Percentiles rank a stretch among this genome's conserved stretches.
These are phyloP conservation scores for Melampsora americana DNA, from an alignment of 1,284 basidiomycete genomes.

Conservation along the genomic window DNA sequence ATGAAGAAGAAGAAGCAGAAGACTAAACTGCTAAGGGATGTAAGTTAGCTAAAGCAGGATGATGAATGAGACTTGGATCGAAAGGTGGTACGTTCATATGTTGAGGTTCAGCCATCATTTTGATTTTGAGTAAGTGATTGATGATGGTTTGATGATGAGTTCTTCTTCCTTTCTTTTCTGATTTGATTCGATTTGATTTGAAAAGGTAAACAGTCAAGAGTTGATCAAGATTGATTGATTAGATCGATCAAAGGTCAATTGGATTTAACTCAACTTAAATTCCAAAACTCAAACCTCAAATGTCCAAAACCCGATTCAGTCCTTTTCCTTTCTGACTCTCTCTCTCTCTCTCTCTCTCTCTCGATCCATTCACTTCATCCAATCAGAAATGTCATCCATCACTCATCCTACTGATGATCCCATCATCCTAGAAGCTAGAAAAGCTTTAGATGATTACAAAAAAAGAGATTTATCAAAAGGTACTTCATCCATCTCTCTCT, in stretches of 20 bases:
- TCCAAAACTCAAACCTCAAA: too few relatives aligned
- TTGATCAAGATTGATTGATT: too few relatives aligned
- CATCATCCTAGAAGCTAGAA: neutral
- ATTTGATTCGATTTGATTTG: too few relatives aligned
- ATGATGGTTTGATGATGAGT: too few relatives aligned
- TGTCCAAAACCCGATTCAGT: neutral
- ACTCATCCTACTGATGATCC: neutral
- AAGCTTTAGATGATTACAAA: conserved; percentile 7
- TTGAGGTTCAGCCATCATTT: conserved; percentile 43
- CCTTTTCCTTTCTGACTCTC: too few relatives aligned
- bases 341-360: neutral
- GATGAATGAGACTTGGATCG: conserved; percentile 37
- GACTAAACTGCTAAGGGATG: conserved; percentile 30
- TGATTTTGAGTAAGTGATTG: too few relatives aligned
- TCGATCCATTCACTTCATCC: neutral
- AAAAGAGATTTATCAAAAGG: conserved; percentile 6
- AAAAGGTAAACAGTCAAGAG: too few relatives aligned
- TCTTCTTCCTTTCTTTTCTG: too few relatives aligned
- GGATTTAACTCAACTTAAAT: neutral
- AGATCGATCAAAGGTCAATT: neutral
- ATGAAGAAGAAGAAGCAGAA: neutral
- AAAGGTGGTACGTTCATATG: conserved; percentile 27
- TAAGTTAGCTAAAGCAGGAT: conserved; percentile 28
- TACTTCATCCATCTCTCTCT: neutral
- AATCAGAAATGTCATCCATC: neutral